These are phyloP conservation scores for Antitrichia curtipendula DNA, from an alignment of 225 moss, liverwort and hornwort genomes.

Conservation along the genomic window DNA sequence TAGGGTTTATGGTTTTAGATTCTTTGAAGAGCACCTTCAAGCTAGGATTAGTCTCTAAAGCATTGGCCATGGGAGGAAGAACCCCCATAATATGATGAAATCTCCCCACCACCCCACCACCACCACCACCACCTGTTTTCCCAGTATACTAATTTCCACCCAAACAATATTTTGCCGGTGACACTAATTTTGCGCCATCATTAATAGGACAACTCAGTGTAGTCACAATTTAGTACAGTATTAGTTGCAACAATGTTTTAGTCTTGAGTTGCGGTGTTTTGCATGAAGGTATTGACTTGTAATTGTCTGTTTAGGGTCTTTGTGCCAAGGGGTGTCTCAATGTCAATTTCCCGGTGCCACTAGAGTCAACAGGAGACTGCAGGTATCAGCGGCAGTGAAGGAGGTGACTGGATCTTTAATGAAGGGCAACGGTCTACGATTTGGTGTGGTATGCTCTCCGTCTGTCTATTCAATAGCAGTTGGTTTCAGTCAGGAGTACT, in stretches of 20 bases:
- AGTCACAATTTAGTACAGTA: neutral
- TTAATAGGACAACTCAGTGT: neutral
- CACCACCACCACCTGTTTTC: neutral
- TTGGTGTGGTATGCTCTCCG: slow-evolving; percentile 54
- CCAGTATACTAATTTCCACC: neutral
- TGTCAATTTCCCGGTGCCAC: neutral
- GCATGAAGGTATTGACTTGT: neutral
- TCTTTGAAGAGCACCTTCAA: neutral
- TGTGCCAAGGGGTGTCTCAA: neutral
- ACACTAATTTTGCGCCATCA: neutral
- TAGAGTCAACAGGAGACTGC: neutral
- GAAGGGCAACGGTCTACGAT: slow-evolving; percentile 53
- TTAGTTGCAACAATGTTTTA: neutral
- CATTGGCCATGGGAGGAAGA: neutral
- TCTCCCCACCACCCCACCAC: rapidly evolving
- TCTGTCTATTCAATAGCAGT: neutral
- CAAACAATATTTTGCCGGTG: neutral
- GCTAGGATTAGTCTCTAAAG: neutral
- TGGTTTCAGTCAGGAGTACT: neutral
- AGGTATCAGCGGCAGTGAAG: slow-evolving; percentile 9
- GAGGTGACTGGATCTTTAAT: slow-evolving; percentile 56
- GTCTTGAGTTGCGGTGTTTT: neutral
- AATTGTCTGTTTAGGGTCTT: slow-evolving; percentile 9
- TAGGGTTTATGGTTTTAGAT: neutral
- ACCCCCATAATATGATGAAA: neutral